Percentiles rank a stretch among this genome's conserved stretches.
These are phyloP conservation scores for Condylostoma magnum DNA, from an alignment of 169 alveolate species.

Conservation along the genomic window DNA sequence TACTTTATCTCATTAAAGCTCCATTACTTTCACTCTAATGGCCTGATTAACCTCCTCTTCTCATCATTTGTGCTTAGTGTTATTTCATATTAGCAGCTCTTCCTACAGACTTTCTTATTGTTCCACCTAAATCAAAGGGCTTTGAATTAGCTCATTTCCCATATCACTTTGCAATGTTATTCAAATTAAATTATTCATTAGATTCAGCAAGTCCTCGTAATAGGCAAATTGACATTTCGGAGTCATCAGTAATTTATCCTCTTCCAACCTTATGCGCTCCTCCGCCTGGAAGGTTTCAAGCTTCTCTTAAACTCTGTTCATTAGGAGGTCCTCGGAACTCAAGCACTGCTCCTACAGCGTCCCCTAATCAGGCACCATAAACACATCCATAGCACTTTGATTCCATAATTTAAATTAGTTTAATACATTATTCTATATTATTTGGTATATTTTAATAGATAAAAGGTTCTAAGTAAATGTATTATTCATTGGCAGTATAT, in stretches of 20 bases:
- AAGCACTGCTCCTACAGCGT: constrained; percentile 23
- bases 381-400: constrained; percentile 3
- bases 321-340: background rate
- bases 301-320: background rate
- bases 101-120: constrained; percentile 12
- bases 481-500: no score
- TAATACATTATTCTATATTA: no score
- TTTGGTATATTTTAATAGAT: no score
- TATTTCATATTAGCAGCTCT: constrained; percentile 3
- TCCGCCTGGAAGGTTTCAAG: constrained; percentile 21
- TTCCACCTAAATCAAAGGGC: constrained; percentile 32
- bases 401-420: no score
- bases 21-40: constrained; percentile 17
- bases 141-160: constrained; percentile 17
- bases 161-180: background rate
- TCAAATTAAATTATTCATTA: background rate
- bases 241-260: constrained; percentile 30
- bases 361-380: constrained; percentile 32
- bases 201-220: background rate
- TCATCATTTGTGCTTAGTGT: constrained; percentile 15
- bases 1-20: constrained; percentile 13
- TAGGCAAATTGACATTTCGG: constrained; percentile 3
- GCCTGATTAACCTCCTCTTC: background rate
- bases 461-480: no score
- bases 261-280: constrained; percentile 21